phyloP scores from a whole-genome alignment of 1,139 yeast species.

The Yamadazyma membranifaciens region DNA sequence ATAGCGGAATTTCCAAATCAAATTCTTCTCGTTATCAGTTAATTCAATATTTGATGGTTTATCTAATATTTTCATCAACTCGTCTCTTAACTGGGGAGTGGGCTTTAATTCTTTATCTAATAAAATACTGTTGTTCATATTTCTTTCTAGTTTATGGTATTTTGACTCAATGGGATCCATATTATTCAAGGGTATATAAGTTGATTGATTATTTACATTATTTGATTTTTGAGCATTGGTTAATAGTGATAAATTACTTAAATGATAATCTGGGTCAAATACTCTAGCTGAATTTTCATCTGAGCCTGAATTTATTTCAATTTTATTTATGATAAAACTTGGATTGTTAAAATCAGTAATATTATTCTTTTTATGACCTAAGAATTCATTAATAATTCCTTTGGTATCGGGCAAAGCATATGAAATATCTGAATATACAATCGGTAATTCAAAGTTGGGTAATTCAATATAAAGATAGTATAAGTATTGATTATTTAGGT shows the following conservation, averaged over 20 bases:
- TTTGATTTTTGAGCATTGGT: conserved; percentile 5
- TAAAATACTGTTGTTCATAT: conserved; percentile 68
- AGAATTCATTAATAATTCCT: conserved; percentile 10
- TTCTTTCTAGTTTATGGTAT: conserved; percentile 77
- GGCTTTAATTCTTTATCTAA: conserved; percentile 88
- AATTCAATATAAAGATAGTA: conserved; percentile 66
- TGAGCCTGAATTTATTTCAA: conserved; percentile 31
- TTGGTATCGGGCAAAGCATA: conserved; percentile 19
- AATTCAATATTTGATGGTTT: conserved; percentile 85
- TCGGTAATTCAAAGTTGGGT: conserved; percentile 75
- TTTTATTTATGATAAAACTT: conserved; percentile 32
- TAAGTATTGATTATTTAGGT: conserved; percentile 13
- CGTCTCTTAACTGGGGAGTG: conserved; percentile 77
- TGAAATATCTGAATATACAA: conserved; percentile 67
- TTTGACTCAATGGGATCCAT: conserved; percentile 85
- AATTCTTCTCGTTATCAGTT: conserved; percentile 78
- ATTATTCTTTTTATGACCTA: conserved; percentile 7
- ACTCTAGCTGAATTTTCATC: conserved; percentile 19
- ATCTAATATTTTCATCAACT: conserved; percentile 61
- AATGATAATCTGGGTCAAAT: conserved; percentile 41
- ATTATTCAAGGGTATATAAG: conserved; percentile 2
- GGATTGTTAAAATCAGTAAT: conserved; percentile 16
- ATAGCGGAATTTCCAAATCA: conserved; percentile 90
- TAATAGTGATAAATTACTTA: conserved; percentile 11
- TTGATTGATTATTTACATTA: conserved; percentile 1